Base-by-base conservation (phyloP, 2,329 filamentous ascomycete species). In the Beauveria brongniartii region DNA sequence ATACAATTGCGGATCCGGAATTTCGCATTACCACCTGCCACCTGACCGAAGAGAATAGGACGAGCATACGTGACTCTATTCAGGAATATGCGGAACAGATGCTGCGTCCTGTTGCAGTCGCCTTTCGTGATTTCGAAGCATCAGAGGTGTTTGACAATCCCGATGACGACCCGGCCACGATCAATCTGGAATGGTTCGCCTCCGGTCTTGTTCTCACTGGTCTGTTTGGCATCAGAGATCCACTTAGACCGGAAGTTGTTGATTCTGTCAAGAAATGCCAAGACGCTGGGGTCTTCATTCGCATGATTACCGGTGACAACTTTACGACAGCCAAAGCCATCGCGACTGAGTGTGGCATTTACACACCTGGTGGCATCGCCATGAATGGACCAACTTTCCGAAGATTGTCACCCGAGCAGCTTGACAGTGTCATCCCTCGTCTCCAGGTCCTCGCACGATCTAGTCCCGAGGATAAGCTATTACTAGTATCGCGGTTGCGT, bases 371-470 rank as follows among this genome's bases (percentile, higher is more conserved):
- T 10, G 83, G 83, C 64, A 81, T 87, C 47, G 84, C 84, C 64
- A 86, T 88, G 73, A 73, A 77, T 18, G 75, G 75, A 0, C 66
- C 62, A 69, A 84, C 69, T 75, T 88, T 88, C 77, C 63, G 85
- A 75, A 72, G 82, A 79, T 72, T 77, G 3, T 69, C 67, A 1
- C 85, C 86, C 43, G 53, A 81, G 70, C 67, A 79, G 18, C 68
- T 74, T 70, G 71, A 82, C 56, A 74, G 76, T 1, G 73, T 84
- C 24, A 82, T 87, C 46, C 84, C 83, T 6, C 81, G 85, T 51
- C 78, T 90, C 1, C 86, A 87, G 65, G 85, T 90, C 20, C 78
- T 90, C 50, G 87, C 87, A 30, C 80, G 86, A 55, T 88, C 86
- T 0, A 88, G 84, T 48, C 87, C 87, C 0, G 85, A 89, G 64